Base-by-base conservation (phyloP, 2,329 filamentous ascomycete species). In the Paecilomyces dactylethromorphus region DNA sequence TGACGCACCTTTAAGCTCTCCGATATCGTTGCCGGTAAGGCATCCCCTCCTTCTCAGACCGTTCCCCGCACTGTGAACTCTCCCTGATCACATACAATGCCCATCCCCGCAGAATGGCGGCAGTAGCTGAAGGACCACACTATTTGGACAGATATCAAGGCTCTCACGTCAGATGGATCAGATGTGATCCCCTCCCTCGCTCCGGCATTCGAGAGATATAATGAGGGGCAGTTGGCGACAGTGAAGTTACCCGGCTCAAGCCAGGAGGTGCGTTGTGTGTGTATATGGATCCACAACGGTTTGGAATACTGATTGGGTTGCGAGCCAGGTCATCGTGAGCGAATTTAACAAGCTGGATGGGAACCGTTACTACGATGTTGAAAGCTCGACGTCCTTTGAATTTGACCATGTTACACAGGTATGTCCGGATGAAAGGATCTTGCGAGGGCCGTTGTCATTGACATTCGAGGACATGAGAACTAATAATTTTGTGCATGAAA, bases 161-260 rank as follows among this genome's bases (percentile, higher is more conserved):
- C 86, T 55, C 82, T 99, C 51, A 91, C 92, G 18, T 80, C 85
- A 62, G 85, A 89, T 66, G 85, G 86, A 50, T 84, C 87, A 39
- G 79, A 82, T 58, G 79, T 94, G 62, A 78, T 92, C 58, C 79
- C 85, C 60, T 86, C 89, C 63, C 87, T 97, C 56, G 84, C 82
- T 6, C 90, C 92, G 0, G 92, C 94, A 0, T 95, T 96, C 74
- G 82, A 92, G 77, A 91, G 89, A 76, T 97, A 99, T 83, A 97
- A 97, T 69, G 93, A 99, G 77, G 89, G 92, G 76, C 94, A 99
- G 76, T 89, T 97, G 74, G 79, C 87, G 54, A 92, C 92, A 15
- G 88, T 91, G 62, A 96, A 95, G 82, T 84, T 99, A 58, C 93
- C 93, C 0, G 92, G 92, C 31, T 86, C 89, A 71, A 93, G 86